phyloP scores from a whole-genome alignment of 441 rosid genomes.

The Metrosideros polymorpha region DNA sequence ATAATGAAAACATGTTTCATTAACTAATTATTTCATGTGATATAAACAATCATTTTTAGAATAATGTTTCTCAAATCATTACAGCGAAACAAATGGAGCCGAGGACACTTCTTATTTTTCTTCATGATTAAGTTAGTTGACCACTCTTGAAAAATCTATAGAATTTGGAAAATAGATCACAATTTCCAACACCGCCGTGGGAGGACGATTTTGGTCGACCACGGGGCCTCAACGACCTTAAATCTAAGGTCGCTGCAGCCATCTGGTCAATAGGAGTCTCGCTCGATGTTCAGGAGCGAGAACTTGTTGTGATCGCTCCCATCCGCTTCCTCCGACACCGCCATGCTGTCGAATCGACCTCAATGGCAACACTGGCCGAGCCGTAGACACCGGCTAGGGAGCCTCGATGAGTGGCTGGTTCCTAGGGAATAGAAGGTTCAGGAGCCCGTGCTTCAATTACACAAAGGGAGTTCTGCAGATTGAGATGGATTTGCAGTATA shows the following conservation, averaged over 20 bases:
- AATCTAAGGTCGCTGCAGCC: neutral
- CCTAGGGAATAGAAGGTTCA: conserved; percentile 43
- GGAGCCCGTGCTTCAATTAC: conserved; percentile 81
- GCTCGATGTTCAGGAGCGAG: conserved; percentile 58
- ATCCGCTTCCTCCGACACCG: conserved; percentile 15
- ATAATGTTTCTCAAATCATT: no score
- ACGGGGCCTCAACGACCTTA: neutral
- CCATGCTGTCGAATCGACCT: conserved; percentile 4
- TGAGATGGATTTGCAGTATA: neutral
- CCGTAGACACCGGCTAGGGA: neutral
- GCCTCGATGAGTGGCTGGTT: conserved; percentile 31
- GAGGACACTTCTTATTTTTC: no score
- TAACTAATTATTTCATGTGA: no score
- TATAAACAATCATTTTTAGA: no score
- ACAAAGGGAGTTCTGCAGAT: conserved; percentile 44
- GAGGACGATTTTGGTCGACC: no score
- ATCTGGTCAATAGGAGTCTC: conserved; percentile 15
- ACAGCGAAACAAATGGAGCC: no score
- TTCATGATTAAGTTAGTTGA: no score
- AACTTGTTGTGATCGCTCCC: conserved; percentile 29
- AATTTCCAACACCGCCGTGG: no score
- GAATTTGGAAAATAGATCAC: no score
- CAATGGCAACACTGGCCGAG: neutral
- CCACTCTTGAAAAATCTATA: no score
- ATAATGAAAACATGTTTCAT: no score